These are phyloP conservation scores for Gaeumannomyces sp. DNA, from an alignment of 2,329 filamentous ascomycete genomes.

Conservation along the genomic window DNA sequence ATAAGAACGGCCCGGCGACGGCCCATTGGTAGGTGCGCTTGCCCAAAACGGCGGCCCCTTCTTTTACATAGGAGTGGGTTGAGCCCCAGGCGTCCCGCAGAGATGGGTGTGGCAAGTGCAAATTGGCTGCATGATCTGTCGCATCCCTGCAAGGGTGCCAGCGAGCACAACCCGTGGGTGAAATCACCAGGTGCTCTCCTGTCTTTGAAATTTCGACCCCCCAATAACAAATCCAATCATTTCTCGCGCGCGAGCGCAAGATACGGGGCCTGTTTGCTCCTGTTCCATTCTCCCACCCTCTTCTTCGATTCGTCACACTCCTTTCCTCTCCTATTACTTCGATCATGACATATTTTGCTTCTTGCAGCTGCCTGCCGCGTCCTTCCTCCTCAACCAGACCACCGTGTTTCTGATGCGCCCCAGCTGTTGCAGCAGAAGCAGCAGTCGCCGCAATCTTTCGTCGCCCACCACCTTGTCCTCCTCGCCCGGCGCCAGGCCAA, in stretches of 20 bases:
- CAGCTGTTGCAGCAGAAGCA: background rate
- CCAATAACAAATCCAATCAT: background rate
- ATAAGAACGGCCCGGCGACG: background rate
- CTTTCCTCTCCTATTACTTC: background rate
- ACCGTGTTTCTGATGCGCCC: background rate
- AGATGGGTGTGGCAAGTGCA: background rate
- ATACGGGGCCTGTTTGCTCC: background rate
- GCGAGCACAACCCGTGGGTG: background rate
- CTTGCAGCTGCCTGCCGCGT: background rate
- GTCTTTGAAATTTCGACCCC: background rate
- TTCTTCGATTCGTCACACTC: background rate
- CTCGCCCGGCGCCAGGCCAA: conserved; percentile 19
- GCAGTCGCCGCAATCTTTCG: background rate
- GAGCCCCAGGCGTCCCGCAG: background rate
- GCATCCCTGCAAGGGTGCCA: background rate
- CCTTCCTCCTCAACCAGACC: conserved; percentile 1
- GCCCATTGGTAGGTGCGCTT: background rate
- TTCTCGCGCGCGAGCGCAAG: background rate
- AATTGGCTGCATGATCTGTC: background rate
- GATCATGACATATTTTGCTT: background rate
- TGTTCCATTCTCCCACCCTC: background rate
- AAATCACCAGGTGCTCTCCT: background rate
- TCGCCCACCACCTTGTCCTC: background rate
- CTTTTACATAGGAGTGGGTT: background rate
- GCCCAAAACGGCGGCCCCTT: background rate